phyloP scores from a whole-genome alignment of 192 early-diverging fungal species.

The Kickxella alabastrina region DNA sequence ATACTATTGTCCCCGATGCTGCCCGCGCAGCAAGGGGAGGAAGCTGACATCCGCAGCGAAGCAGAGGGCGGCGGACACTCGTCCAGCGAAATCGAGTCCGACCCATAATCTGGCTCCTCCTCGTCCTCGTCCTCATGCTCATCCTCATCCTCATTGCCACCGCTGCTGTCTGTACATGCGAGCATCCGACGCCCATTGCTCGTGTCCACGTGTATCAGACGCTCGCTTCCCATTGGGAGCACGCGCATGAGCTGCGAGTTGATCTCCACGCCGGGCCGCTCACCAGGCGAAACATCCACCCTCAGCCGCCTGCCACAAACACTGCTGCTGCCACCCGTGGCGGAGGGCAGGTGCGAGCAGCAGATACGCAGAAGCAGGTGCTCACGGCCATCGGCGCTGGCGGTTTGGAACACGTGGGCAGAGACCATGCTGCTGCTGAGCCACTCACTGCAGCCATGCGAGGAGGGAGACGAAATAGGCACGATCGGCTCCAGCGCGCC shows the following conservation, averaged over 20 bases:
- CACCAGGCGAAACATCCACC: too few species aligned
- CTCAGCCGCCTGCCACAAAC: too few species aligned
- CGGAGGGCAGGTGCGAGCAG: too few species aligned
- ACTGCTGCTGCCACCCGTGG: too few species aligned
- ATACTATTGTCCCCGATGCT: neutral
- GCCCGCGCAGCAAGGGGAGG: neutral
- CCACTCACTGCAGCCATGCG: slow-evolving; percentile 1
- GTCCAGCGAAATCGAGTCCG: neutral
- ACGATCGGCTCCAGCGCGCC: too few species aligned
- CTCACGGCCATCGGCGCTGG: neutral
- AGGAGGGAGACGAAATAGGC: slow-evolving; percentile 10
- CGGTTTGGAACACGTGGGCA: neutral
- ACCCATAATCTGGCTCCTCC: neutral
- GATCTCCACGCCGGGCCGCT: slow-evolving; percentile 9
- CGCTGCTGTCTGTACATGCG: slow-evolving; percentile 21
- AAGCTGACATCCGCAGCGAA: too few species aligned
- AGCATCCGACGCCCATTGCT: slow-evolving; percentile 3
- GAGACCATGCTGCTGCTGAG: neutral
- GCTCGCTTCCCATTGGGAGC: slow-evolving; percentile 8
- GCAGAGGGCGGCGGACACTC: neutral
- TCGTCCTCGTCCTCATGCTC: neutral
- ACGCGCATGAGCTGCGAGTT: slow-evolving; percentile 42
- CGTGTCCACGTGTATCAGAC: slow-evolving; percentile 24
- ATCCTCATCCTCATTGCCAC: slow-evolving; percentile 8
- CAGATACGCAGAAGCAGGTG: neutral